A percentile compares a stretch with the other conserved stretches of the same genome.
These are phyloP conservation scores for Xylaria castorea DNA, from an alignment of 495 filamentous ascomycete genomes.

Conservation along the genomic window DNA sequence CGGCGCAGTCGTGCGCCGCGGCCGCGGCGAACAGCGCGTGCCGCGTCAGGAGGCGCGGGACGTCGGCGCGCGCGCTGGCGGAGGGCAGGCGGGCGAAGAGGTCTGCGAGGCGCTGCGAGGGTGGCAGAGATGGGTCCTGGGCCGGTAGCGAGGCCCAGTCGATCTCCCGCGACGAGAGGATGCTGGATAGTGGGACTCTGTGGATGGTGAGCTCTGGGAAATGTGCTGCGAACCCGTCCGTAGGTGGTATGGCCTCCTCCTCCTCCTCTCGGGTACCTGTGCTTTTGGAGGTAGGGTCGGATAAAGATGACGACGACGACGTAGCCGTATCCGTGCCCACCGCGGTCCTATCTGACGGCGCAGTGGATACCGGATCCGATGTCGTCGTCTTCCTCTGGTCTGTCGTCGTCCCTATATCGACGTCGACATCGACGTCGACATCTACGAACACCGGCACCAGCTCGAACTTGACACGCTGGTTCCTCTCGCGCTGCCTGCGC, in stretches of 20 bases:
- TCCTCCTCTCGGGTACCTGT: not conserved
- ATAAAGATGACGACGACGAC: not conserved
- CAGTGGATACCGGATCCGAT: not conserved
- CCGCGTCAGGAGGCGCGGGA: constrained; percentile 71
- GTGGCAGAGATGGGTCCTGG: constrained; percentile 44
- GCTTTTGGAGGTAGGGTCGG: not conserved
- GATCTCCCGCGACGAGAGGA: constrained; percentile 50
- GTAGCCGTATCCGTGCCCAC: no score
- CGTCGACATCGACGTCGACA: not conserved
- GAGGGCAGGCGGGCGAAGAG: constrained; percentile 68
- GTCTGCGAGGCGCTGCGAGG: constrained; percentile 43
- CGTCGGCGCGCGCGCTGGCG: constrained; percentile 75
- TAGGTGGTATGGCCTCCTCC: constrained; percentile 12
- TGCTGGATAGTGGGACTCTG: constrained; percentile 61
- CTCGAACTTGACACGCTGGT: constrained; percentile 65
- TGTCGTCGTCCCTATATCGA: not conserved
- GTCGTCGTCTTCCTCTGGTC: not conserved
- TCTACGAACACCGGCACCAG: constrained; percentile 57
- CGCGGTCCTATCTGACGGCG: not conserved
- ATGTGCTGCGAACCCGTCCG: constrained; percentile 37
- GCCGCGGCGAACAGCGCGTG: constrained; percentile 72
- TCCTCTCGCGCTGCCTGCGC: constrained; percentile 60
- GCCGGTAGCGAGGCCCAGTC: constrained; percentile 50
- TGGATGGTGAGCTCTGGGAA: constrained; percentile 69
- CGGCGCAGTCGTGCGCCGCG: constrained; percentile 62